A percentile compares a stretch with the other conserved stretches of the same genome.
Conservation (phyloP, 2,329 filamentous ascomycete species). For the Neonectria sp. region DNA sequence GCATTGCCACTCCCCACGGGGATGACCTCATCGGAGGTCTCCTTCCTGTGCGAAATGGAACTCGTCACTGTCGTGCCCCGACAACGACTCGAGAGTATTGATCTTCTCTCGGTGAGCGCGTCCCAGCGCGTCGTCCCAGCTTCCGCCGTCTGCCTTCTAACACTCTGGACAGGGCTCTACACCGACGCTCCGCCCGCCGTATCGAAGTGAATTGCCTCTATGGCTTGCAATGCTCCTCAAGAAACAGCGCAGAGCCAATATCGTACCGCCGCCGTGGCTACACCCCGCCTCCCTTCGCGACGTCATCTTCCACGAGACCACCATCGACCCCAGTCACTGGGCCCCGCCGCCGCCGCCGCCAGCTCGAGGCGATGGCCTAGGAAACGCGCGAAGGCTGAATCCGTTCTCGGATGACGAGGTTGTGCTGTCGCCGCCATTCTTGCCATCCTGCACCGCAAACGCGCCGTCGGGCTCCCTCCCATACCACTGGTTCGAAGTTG, state of each 20-base stretch:
- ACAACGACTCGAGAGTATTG: constrained; percentile 88
- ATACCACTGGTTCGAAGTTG: constrained; percentile 96
- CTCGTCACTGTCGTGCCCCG: constrained; percentile 93
- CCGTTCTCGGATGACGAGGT: constrained; percentile 47
- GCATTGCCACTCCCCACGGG: constrained; percentile 65
- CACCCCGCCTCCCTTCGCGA: constrained; percentile 80
- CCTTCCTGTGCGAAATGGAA: constrained; percentile 98
- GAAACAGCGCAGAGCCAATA: constrained; percentile 93
- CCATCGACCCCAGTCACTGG: constrained; percentile 79
- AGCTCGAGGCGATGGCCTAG: constrained; percentile 63
- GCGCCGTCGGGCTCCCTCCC: constrained; percentile 81
- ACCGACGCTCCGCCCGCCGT: constrained; percentile 83
- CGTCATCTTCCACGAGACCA: constrained; percentile 87
- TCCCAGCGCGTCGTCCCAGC: constrained; percentile 33
- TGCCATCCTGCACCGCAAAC: constrained; percentile 80
- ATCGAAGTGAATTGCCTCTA: constrained; percentile 84
- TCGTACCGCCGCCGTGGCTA: constrained; percentile 92
- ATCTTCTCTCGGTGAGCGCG: constrained; percentile 84
- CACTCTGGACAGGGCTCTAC: constrained; percentile 77
- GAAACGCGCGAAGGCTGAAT: constrained; percentile 57
- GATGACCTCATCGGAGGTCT: constrained; percentile 88
- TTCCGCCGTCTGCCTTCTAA: constrained; percentile 38
- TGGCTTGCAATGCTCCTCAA: constrained; percentile 98
- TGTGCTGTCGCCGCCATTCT: constrained; percentile 79
- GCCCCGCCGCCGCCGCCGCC: constrained; percentile 82